Evolutionary conservation across 2,329 filamentous ascomycete genomes (phyloP).

Genomic region (Clarireedia monteithiana): DNA sequence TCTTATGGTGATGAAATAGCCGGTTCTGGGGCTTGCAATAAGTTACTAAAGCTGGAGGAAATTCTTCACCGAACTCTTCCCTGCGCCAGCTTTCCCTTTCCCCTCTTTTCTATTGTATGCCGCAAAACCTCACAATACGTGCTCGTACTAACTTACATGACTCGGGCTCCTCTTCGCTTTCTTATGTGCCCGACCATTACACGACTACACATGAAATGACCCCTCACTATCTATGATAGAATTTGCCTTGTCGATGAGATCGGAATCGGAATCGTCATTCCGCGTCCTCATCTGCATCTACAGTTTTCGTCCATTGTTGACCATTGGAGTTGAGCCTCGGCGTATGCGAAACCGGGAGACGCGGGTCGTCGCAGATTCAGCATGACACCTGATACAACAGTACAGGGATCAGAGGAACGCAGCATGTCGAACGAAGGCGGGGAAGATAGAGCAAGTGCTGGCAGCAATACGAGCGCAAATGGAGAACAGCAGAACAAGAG

Average conservation of each 20-base stretch:
- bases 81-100: neutral
- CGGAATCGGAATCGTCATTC: neutral
- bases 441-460: neutral
- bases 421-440: neutral
- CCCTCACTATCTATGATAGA: neutral
- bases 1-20: too few species aligned
- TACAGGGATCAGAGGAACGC: neutral
- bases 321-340: neutral
- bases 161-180: neutral
- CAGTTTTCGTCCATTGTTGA: too few species aligned
- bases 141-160: constrained; percentile 1
- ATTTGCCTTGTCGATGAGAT: neutral
- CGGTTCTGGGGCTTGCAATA: too few species aligned
- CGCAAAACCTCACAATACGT: neutral
- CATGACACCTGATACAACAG: constrained; percentile 14
- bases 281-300: neutral
- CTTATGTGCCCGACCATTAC: neutral
- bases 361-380: constrained; percentile 16
- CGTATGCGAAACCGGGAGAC: constrained; percentile 11
- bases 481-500: constrained; percentile 28
- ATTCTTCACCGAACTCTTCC: neutral
- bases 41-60: too few species aligned
- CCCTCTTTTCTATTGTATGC: neutral
- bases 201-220: neutral
- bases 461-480: neutral